Base-by-base conservation (phyloP, 1,284 basidiomycete species). In the Earliella scabrosa region DNA sequence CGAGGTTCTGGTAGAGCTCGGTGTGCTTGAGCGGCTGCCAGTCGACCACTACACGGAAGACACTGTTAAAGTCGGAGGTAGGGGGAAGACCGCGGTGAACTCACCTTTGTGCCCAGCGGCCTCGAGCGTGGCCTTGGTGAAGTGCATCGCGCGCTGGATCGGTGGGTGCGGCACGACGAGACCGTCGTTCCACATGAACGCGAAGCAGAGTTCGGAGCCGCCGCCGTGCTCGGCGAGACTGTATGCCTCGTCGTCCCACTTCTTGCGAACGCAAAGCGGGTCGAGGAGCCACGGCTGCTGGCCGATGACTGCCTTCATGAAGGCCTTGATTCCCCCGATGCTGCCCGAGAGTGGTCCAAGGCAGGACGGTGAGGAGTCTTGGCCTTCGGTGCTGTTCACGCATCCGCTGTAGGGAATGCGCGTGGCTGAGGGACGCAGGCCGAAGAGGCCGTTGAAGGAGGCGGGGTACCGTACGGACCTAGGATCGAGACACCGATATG, bases 381-480 rank as follows among this genome's bases (percentile, higher is more conserved):
- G 63, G 2, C 66, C 66, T 35, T 63, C 61, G 7, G 65, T 56
- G 16, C 60, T 61, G 49, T 66, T 65, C 8, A 58, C 57, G 26
- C 53, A 50, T n/a, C 65, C 65, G 26, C 56, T 52, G 48, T 59
- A 61, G 21, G 66, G 66, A 13, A 66, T n/a, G 21, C 66, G 61
- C 23, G 51, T 29, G 29, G 50, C 49, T 3, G 61, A 63, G 13
- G 93, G 90, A 68, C 95, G 96, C 38, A 97, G 65, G n/a, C 88
- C 83, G 65, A 88, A 95, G 23, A 92, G 77, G 0, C 95, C 95
- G 59, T 87, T 90, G 67, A 89, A 94, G 4, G 82, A 78, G 0
- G 92, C 77, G 0, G 94, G 94, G 52, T 95, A 93, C 7, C 94
- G 55, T 0, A 82, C 81, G 21, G 82, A 75, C 54, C 82, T 80